Conservation (phyloP, 257 asterid species). For the Capsicum pubescens region DNA sequence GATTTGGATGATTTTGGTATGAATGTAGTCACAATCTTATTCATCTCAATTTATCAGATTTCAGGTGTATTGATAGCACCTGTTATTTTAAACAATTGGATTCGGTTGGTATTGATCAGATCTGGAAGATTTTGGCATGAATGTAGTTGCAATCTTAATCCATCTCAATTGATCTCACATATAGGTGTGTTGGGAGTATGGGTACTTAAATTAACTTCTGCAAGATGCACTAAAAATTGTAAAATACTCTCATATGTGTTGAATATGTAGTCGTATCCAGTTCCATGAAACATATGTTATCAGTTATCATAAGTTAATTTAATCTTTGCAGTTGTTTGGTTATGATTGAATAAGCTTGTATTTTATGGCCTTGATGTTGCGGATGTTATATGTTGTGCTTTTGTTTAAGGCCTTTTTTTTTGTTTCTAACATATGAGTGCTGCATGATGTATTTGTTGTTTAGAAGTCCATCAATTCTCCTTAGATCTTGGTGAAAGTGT, state of each 20-base stretch:
- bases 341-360: background rate
- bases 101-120: background rate
- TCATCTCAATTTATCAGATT: background rate
- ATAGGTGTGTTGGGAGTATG: background rate
- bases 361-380: background rate
- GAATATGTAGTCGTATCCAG: background rate
- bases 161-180: too few relatives aligned
- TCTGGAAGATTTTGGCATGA: background rate
- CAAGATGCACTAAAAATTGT: background rate
- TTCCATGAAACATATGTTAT: background rate
- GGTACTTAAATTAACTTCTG: background rate
- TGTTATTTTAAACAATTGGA: background rate
- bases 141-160: background rate
- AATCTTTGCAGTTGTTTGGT: background rate
- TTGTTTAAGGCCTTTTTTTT: background rate
- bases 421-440: background rate
- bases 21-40: background rate
- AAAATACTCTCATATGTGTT: background rate
- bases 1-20: background rate
- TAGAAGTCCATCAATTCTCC: background rate
- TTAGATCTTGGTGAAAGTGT: background rate
- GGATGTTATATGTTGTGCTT: background rate
- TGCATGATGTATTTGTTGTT: background rate
- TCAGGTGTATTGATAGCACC: background rate
- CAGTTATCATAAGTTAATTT: background rate